These are phyloP conservation scores for Hordeum vulgare DNA, from an alignment of 176 grass and related monocot genomes.

Conservation along the genomic window DNA sequence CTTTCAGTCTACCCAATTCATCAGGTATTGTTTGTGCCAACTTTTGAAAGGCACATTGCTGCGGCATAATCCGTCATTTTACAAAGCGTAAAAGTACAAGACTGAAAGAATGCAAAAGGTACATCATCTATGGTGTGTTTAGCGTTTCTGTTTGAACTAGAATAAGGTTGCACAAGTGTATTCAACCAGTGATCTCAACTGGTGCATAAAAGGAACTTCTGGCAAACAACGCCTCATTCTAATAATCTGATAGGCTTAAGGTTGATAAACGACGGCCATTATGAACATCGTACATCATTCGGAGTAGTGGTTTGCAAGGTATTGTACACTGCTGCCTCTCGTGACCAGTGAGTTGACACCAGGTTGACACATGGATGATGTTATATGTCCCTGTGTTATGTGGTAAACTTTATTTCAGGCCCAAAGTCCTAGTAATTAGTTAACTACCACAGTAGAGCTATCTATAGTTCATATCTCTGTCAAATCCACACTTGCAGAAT, in stretches of 20 bases:
- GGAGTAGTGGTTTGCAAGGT: neutral
- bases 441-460: neutral
- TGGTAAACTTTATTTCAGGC: neutral
- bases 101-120: neutral
- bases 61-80: neutral
- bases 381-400: neutral
- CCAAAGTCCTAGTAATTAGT: neutral
- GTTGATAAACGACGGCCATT: neutral
- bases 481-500: neutral
- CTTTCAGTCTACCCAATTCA: neutral
- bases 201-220: conserved; percentile 10
- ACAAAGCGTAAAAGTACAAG: neutral
- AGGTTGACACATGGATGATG: neutral
- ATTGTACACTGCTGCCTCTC: neutral
- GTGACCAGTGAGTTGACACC: neutral
- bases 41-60: neutral
- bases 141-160: conserved; percentile 3
- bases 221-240: neutral
- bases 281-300: neutral
- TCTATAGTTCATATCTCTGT: neutral
- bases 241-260: neutral
- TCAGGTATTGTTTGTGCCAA: neutral
- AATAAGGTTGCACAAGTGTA: neutral
- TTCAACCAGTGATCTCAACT: neutral
- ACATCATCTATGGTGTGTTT: neutral